Conservation (phyloP, 2,329 filamentous ascomycete species). For the Biscogniauxia marginata region DNA sequence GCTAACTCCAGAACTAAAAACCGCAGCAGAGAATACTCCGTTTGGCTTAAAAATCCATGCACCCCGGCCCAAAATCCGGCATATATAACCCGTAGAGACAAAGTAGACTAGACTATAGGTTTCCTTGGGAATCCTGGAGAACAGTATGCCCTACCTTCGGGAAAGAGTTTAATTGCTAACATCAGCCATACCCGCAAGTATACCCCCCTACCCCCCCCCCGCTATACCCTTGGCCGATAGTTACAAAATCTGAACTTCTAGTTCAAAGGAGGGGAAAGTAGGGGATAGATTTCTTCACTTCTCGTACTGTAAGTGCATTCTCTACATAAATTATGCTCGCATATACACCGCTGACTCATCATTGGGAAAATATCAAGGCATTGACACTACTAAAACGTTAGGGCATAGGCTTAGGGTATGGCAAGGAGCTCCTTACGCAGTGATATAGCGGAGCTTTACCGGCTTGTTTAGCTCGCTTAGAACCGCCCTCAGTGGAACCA, state of each 20-base stretch:
- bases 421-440: conserved; percentile 16
- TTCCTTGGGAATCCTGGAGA: neutral
- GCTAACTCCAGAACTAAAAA: neutral
- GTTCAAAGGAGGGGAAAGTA: too few relatives aligned
- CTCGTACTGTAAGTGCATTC: conserved; percentile 4
- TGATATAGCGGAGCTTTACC: conserved; percentile 1
- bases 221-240: neutral
- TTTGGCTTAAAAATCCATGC: neutral
- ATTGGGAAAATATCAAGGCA: conserved; percentile 18
- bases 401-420: neutral
- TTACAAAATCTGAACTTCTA: too few relatives aligned
- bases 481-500: neutral
- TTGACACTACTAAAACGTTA: conserved; percentile 21
- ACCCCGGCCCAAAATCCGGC: too few relatives aligned
- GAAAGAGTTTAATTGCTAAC: too few relatives aligned
- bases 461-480: conserved; percentile 9
- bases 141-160: neutral
- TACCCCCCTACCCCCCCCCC: neutral
- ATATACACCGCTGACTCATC: conserved; percentile 14
- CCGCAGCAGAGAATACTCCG: neutral
- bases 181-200: neutral
- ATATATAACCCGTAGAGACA: neutral
- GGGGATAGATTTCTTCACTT: neutral
- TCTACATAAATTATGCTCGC: conserved; percentile 14
- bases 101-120: neutral